Percentiles rank a stretch among this genome's conserved stretches.
Evolutionary conservation across 345 rosid genomes (phyloP).

Genomic region (Abelmoschus esculentus): DNA sequence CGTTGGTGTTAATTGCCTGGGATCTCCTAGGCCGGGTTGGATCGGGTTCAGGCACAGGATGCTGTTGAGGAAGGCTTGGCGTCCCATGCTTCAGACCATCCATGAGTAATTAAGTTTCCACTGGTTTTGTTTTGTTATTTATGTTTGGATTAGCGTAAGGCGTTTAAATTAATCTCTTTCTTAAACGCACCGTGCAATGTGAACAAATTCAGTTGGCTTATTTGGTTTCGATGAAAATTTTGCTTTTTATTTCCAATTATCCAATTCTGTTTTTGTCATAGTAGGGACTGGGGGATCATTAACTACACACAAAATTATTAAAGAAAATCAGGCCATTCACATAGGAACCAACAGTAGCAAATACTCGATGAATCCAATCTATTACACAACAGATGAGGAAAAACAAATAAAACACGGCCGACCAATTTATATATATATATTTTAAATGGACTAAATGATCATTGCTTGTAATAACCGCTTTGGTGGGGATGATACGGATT

Average conservation of each 20-base stretch:
- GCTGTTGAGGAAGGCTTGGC: conserved; percentile 62
- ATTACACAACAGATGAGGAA: background rate
- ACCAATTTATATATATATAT: background rate
- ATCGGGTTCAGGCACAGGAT: conserved; percentile 53
- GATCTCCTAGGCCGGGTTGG: conserved; percentile 49
- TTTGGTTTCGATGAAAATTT: background rate
- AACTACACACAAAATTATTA: background rate
- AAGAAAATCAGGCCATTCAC: background rate
- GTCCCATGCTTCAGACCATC: conserved; percentile 61
- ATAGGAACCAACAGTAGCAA: background rate
- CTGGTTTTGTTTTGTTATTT: background rate
- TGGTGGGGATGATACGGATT: conserved; percentile 69
- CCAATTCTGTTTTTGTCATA: no score
- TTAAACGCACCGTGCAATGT: background rate
- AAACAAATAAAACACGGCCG: background rate
- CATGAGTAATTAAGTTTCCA: conserved; percentile 28
- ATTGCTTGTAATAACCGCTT: conserved; percentile 77
- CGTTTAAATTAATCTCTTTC: background rate
- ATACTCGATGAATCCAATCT: background rate
- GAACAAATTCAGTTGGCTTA: background rate
- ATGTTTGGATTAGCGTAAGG: background rate
- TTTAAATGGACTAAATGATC: conserved; percentile 1
- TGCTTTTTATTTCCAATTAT: background rate
- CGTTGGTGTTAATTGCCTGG: conserved; percentile 21
- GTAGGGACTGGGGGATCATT: no score